Conservation (phyloP, 2,329 filamentous ascomycete genomes). For the Lizonia empirigonia region DNA sequence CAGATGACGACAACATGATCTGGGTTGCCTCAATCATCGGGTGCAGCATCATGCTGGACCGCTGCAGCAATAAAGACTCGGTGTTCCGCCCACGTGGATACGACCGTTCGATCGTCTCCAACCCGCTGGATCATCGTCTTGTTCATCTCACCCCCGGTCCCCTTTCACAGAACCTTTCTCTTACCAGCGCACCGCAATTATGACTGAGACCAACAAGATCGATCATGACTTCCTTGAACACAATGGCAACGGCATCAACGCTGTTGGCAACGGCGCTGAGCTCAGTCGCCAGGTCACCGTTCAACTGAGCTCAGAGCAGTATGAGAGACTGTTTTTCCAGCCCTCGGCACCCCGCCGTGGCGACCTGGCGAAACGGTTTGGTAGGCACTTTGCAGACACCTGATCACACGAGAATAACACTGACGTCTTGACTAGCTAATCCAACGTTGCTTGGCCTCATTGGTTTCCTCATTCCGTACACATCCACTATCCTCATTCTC, state of each 20-base stretch:
- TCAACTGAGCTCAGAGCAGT: conserved; percentile 26
- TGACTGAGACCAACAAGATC: conserved; percentile 21
- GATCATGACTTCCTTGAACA: conserved; percentile 27
- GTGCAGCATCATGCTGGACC: background rate
- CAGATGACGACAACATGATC: conserved; percentile 13
- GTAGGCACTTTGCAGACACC: background rate
- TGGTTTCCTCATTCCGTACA: conserved; percentile 29
- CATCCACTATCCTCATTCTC: conserved; percentile 27
- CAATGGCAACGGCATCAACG: conserved; percentile 17
- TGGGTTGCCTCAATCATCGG: background rate
- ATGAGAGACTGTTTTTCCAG: conserved; percentile 34
- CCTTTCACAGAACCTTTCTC: too few relatives aligned
- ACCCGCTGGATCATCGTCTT: background rate
- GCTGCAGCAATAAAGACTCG: background rate
- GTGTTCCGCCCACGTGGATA: background rate
- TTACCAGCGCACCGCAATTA: background rate
- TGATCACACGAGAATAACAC: background rate
- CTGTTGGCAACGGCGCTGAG: conserved; percentile 11
- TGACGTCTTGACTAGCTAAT: conserved; percentile 17
- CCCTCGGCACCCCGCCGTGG: conserved; percentile 27
- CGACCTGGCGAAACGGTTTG: conserved; percentile 28
- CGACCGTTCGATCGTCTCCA: background rate
- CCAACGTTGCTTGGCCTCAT: conserved; percentile 28
- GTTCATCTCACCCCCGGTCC: background rate
- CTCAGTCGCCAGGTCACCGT: conserved; percentile 31